Percentiles rank a stretch among this genome's conserved stretches.
phyloP scores from a whole-genome alignment of 164 flowering plant genomes.

The Tetrastigma voinierianum region DNA sequence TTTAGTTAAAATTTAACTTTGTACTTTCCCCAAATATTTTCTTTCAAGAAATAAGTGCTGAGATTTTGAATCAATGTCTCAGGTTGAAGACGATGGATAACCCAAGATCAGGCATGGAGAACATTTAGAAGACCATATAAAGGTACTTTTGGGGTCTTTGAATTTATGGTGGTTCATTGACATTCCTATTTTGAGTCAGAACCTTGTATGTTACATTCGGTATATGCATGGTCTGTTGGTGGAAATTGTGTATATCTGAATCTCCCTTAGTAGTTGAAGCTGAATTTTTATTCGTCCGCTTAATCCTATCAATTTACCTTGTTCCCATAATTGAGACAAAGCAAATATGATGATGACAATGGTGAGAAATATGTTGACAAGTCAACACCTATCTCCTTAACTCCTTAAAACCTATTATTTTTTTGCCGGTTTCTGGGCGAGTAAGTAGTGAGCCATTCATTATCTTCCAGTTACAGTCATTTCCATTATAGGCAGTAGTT shows the following conservation, averaged over 20 bases:
- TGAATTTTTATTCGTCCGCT: slow-evolving; percentile 1
- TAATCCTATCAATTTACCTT: neutral
- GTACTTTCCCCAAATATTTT: neutral
- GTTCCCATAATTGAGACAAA: neutral
- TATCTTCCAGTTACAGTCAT: too few species aligned
- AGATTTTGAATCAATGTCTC: neutral
- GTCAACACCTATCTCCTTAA: neutral
- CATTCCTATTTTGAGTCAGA: neutral
- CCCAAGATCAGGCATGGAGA: slow-evolving; percentile 86
- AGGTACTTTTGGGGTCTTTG: slow-evolving; percentile 77
- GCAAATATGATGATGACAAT: neutral
- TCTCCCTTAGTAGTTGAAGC: neutral
- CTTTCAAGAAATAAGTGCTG: neutral
- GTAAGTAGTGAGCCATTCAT: too few species aligned
- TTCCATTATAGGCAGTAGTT: too few species aligned
- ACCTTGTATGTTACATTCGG: neutral
- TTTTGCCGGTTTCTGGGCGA: too few species aligned
- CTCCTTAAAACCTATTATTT: too few species aligned
- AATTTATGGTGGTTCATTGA: slow-evolving; percentile 4
- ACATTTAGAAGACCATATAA: slow-evolving; percentile 86
- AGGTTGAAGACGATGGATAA: slow-evolving; percentile 94
- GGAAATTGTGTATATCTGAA: neutral
- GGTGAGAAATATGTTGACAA: neutral
- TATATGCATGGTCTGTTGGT: slow-evolving; percentile 5
- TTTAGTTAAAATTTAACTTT: neutral